These are phyloP conservation scores for Triticum dicoccoides DNA, from an alignment of 176 grass and related monocot genomes.

Conservation along the genomic window DNA sequence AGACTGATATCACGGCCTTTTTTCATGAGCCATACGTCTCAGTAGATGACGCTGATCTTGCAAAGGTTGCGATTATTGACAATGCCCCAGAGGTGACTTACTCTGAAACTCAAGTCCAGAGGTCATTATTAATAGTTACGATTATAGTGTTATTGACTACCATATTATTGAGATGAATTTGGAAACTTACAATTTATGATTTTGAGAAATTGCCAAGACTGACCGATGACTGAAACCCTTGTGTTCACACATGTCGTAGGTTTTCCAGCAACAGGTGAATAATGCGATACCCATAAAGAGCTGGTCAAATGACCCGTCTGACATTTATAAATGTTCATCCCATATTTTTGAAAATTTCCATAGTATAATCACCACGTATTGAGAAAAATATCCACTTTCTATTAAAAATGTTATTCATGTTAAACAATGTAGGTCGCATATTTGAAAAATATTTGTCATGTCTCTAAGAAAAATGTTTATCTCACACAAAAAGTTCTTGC, in stretches of 20 bases:
- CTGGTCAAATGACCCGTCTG: not conserved
- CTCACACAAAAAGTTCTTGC: no score
- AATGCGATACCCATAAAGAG: not conserved
- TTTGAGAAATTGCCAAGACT: not conserved
- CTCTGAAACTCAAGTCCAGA: not conserved
- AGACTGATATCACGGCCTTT: slow-evolving; percentile 56
- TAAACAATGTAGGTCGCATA: no score
- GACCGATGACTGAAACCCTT: not conserved
- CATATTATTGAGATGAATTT: no score
- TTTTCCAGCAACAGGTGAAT: not conserved
- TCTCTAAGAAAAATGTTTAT: no score
- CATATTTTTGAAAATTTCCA: no score
- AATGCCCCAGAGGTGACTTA: slow-evolving; percentile 76
- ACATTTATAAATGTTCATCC: not conserved
- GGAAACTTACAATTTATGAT: not conserved
- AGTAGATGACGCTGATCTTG: slow-evolving; percentile 60
- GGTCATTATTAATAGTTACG: no score
- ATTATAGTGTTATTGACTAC: not conserved
- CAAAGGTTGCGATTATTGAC: slow-evolving; percentile 82
- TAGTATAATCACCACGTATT: no score
- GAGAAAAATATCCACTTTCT: no score
- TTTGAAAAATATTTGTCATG: no score
- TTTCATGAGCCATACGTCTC: slow-evolving; percentile 57
- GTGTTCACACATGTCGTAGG: not conserved
- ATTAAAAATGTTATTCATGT: no score